Conservation (phyloP, 768 basidiomycete genomes). For the Boletellus emodensis region DNA sequence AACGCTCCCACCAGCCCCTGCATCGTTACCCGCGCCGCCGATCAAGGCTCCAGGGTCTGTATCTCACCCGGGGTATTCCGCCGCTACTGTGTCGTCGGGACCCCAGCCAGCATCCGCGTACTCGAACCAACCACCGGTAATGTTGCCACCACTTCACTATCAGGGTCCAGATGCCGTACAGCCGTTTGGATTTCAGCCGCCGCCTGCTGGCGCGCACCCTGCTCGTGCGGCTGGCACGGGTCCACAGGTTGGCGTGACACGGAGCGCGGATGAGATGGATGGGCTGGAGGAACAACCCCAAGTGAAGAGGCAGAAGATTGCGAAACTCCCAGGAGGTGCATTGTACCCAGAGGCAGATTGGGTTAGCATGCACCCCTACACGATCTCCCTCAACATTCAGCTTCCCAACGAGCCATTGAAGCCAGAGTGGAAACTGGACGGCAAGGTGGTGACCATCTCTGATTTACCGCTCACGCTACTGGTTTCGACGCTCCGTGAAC, state of each 20-base stretch:
- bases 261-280: constrained; percentile 80
- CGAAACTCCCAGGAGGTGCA: constrained; percentile 79
- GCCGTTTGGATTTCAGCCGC: constrained; percentile 76
- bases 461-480: constrained; percentile 82
- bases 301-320: constrained; percentile 83
- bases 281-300: constrained; percentile 68
- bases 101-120: constrained; percentile 85
- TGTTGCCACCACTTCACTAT: constrained; percentile 83
- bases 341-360: constrained; percentile 87
- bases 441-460: constrained; percentile 67
- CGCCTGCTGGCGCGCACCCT: constrained; percentile 64
- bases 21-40: constrained; percentile 72
- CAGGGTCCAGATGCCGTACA: constrained; percentile 74
- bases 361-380: constrained; percentile 87
- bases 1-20: constrained; percentile 61
- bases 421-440: constrained; percentile 93
- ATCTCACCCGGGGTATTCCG: constrained; percentile 56
- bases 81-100: constrained; percentile 85
- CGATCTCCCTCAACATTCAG: constrained; percentile 81
- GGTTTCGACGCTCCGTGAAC: constrained; percentile 87
- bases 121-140: constrained; percentile 60
- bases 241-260: constrained; percentile 65
- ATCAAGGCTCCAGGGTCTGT: constrained; percentile 39
- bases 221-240: constrained; percentile 60
- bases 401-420: constrained; percentile 78